Evolutionary conservation across 208 protist species (phyloP).

Genomic region (Leishmania aethiopica): DNA sequence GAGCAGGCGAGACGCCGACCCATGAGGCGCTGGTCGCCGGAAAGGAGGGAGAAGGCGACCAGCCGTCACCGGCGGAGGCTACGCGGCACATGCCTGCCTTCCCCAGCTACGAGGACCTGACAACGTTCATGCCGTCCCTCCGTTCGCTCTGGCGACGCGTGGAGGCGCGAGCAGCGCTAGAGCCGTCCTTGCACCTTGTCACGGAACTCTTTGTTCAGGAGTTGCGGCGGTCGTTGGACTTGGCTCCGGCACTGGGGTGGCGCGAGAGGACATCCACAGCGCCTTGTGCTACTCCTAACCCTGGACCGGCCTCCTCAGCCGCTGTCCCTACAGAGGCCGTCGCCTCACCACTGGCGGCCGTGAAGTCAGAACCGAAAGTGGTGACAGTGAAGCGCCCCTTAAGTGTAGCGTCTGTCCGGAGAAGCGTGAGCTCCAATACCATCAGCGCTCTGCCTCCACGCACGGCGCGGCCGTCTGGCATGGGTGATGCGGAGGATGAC

Average conservation of each 20-base stretch:
- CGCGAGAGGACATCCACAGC: neutral
- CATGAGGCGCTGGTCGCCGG: neutral
- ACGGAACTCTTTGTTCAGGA: constrained; percentile 46
- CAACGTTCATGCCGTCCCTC: constrained; percentile 47
- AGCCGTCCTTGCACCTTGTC: constrained; percentile 48
- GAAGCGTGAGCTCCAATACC: neutral
- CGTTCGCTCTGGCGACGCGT: constrained; percentile 61
- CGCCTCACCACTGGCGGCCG: neutral
- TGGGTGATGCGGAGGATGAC: constrained; percentile 8
- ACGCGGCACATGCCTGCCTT: neutral
- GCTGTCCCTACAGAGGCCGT: neutral
- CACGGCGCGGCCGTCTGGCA: neutral
- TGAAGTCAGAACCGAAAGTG: neutral
- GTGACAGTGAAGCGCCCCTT: constrained; percentile 18
- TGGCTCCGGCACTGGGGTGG: constrained; percentile 11
- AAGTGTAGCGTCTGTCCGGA: neutral
- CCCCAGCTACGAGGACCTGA: constrained; percentile 17
- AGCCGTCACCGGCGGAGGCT: neutral
- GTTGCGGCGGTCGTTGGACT: constrained; percentile 11
- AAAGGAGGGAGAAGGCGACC: neutral
- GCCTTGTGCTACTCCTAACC: neutral
- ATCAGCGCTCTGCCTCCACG: constrained; percentile 3
- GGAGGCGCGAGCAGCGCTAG: constrained; percentile 49
- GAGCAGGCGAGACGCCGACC: neutral
- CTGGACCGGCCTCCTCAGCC: neutral